phyloP scores from a whole-genome alignment of 306 rosid species.

The Clitoria ternatea region DNA sequence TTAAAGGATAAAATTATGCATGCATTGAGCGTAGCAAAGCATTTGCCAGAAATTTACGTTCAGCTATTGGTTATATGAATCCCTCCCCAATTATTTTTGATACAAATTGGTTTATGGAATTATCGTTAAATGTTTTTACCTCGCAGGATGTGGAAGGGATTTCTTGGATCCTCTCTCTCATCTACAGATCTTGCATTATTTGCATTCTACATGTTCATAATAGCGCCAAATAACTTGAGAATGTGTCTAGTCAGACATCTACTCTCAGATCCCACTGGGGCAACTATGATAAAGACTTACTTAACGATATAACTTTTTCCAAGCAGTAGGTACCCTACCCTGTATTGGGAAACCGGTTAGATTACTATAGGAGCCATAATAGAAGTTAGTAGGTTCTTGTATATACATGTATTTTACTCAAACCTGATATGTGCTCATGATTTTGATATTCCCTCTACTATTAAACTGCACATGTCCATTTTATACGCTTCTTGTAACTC shows the following conservation, averaged over 20 bases:
- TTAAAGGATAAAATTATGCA: constrained; percentile 6
- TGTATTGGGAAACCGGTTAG: constrained; percentile 34
- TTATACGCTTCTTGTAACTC: background rate
- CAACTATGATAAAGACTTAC: constrained; percentile 84
- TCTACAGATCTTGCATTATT: constrained; percentile 70
- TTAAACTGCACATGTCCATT: background rate
- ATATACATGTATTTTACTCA: constrained; percentile 20
- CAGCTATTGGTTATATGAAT: background rate
- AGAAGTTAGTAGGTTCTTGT: constrained; percentile 24
- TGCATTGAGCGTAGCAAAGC: constrained; percentile 12
- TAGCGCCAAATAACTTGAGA: constrained; percentile 89
- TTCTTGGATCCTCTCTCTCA: constrained; percentile 90
- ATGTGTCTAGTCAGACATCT: constrained; percentile 79
- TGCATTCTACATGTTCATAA: constrained; percentile 83
- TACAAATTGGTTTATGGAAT: background rate
- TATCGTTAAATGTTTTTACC: constrained; percentile 10
- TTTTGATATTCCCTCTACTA: constrained; percentile 16
- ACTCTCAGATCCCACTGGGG: constrained; percentile 89
- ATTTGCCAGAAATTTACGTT: background rate
- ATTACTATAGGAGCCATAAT: constrained; percentile 27
- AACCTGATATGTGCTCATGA: constrained; percentile 8
- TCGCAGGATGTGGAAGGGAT: constrained; percentile 98
- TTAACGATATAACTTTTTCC: constrained; percentile 32
- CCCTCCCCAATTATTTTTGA: background rate
- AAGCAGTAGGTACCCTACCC: constrained; percentile 13